Evolutionary conservation across 257 asterid species (phyloP), one percentile per base, ranked within the genome.

Genomic region (Solanum neorickii): DNA sequence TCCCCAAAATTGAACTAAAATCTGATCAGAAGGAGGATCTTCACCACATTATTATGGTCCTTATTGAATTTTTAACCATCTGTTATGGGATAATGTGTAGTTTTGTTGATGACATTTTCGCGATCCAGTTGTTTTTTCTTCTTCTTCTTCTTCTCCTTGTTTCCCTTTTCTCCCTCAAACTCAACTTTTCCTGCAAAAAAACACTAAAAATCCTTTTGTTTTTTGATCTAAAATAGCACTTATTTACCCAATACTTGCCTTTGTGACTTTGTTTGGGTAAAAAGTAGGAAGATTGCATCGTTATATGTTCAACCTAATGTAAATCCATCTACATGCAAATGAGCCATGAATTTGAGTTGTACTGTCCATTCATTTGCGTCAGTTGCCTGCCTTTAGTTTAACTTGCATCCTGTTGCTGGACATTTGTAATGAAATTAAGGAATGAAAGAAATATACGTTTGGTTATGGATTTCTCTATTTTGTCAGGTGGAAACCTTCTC

Each of bases 401-500:
- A 44, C n/a, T 77, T 42, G 9, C 83, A 42, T 13, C 83, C 35
- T 42, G 39, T 42, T 77, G 62, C 59, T 42, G 83, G n/a, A 42
- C 15, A 29, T 77, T 77, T 77, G 62, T 44, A 14, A n/a, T 77
- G 83, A 77, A n/a, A 44, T 77, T 42, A 78, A 78, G 84, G 41
- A 78, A 44, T 46, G 39, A 25, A 77, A 46, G 65, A 46, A 46
- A 77, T 37, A 77, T 80, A 66, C 47, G 27, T 80, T 80, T 80
- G 44, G 25, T 47, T 80, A 47, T 80, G 68, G 56, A 46, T 80
- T 80, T 65, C 42, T 47, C 68, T 80, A 49, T 49, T 80, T 80
- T 47, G 16, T 80, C 68, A 80, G 85, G 85, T 80, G 33, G 42
- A 70, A 78, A 41, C 11, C 85, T 88, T 84, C 89, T 80, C 83